phyloP scores from a whole-genome alignment of 768 basidiomycete genomes.

The Boletus patriciae region DNA sequence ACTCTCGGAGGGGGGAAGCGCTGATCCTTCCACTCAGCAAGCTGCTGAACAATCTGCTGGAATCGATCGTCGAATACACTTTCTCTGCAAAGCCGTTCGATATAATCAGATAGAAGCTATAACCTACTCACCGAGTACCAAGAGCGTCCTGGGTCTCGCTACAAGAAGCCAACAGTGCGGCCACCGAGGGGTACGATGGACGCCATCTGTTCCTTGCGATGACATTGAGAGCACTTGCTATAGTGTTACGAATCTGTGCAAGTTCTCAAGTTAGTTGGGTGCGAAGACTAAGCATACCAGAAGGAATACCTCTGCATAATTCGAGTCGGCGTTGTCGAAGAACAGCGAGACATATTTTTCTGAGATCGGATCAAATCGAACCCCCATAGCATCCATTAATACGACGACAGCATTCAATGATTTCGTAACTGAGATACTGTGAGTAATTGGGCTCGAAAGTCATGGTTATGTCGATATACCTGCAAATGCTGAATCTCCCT shows the following conservation, averaged over 20 bases:
- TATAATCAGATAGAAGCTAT: background rate
- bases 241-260: slow-evolving; percentile 62
- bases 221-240: slow-evolving; percentile 63
- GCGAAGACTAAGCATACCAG: background rate
- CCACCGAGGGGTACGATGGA: slow-evolving; percentile 59
- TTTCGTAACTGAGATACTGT: slow-evolving; percentile 62
- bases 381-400: slow-evolving; percentile 63
- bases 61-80: slow-evolving; percentile 58
- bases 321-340: slow-evolving; percentile 74
- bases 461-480: slow-evolving; percentile 46
- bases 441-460: slow-evolving; percentile 2
- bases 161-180: slow-evolving; percentile 59
- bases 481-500: slow-evolving; percentile 82
- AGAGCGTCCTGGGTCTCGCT: slow-evolving; percentile 54
- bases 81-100: slow-evolving; percentile 39
- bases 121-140: slow-evolving; percentile 48
- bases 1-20: slow-evolving; percentile 85
- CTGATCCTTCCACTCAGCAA: slow-evolving; percentile 71
- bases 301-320: slow-evolving; percentile 74
- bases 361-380: slow-evolving; percentile 65
- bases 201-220: slow-evolving; percentile 65
- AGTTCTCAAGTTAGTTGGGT: background rate
- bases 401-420: slow-evolving; percentile 64
- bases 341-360: slow-evolving; percentile 68
- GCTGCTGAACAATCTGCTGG: slow-evolving; percentile 50